Percentiles rank a stretch among this genome's conserved stretches.
These are phyloP conservation scores for Pseudozyma hubeiensis DNA, from an alignment of 1,284 basidiomycete genomes.

Conservation along the genomic window DNA sequence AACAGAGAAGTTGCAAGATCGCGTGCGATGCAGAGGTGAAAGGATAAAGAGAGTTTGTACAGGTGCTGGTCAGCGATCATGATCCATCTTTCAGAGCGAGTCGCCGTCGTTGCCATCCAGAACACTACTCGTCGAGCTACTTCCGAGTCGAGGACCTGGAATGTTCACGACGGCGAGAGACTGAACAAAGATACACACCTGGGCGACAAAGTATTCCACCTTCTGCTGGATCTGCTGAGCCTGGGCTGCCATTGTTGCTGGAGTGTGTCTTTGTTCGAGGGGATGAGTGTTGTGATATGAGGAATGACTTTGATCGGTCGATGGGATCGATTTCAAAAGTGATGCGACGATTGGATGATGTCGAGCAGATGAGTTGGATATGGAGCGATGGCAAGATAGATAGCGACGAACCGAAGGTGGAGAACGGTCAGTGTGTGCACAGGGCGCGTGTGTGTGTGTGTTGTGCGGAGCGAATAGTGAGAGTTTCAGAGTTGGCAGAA, in stretches of 20 bases:
- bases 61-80: constrained; percentile 8
- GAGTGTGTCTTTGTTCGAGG: neutral
- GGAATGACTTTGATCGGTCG: too few relatives aligned
- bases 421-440: neutral
- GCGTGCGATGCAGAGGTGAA: neutral
- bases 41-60: neutral
- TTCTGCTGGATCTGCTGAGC: constrained; percentile 65
- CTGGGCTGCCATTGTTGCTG: constrained; percentile 60
- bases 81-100: neutral
- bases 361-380: neutral
- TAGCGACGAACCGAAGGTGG: constrained; percentile 4
- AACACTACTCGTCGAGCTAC: neutral
- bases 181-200: constrained; percentile 52
- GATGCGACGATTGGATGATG: neutral
- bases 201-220: constrained; percentile 65
- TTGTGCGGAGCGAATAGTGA: neutral
- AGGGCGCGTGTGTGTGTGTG: neutral
- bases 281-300: neutral
- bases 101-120: neutral
- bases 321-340: neutral
- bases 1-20: neutral
- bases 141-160: neutral
- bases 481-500: constrained; percentile 7
- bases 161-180: too few relatives aligned
- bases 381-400: constrained; percentile 7